Base-by-base conservation (phyloP, 1,139 yeast species). In the Candida sanyaensis region DNA sequence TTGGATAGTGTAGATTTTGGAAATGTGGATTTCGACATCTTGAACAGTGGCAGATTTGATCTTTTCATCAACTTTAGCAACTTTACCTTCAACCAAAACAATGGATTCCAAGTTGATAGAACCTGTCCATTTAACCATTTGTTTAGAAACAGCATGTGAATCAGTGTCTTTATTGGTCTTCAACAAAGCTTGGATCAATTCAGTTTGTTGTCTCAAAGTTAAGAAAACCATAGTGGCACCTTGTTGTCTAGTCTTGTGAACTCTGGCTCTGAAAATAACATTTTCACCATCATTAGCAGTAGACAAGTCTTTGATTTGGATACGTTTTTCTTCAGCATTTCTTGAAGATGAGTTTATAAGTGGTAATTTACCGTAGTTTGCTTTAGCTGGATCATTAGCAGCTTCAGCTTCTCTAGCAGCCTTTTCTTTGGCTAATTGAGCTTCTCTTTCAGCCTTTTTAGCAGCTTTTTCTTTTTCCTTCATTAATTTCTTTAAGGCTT, bases 101-200 rank as follows among this genome's bases (percentile, higher is more conserved):
- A 93, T 92, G 41, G 96, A 83, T 71, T 93, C 99, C 61, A 89
- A 78, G 66, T 83, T 87, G 65, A 93, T 80, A 41, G 88, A 75
- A 27, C 95, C 90, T 39, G 92, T 86, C 97, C 97, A 93, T 72
- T 93, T 93, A 57, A 92, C 96, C 95, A 95, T 88, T 69, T 88
- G 96, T 73, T 93, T 93, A 46, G 96, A 88, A 49, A 95, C 78
- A 29, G 83, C 73, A 29, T 78, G 79, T 51, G 80, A 81, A 62
- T 83, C 81, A 46, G 75, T 67, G 55, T 77, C 80, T 54, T 66
- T 65, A 56, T 80, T 80, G 51, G 85, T 81, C 65, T 88, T 88
- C 55, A 90, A 76, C 57, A 93, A 79, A 50, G 89, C 96, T 77
- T 92, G 98, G 59, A 92, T 81, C 62, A 87, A 72, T 50, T 82